phyloP scores from a whole-genome alignment of 208 protist genomes.

The Crithidia expoeki region DNA sequence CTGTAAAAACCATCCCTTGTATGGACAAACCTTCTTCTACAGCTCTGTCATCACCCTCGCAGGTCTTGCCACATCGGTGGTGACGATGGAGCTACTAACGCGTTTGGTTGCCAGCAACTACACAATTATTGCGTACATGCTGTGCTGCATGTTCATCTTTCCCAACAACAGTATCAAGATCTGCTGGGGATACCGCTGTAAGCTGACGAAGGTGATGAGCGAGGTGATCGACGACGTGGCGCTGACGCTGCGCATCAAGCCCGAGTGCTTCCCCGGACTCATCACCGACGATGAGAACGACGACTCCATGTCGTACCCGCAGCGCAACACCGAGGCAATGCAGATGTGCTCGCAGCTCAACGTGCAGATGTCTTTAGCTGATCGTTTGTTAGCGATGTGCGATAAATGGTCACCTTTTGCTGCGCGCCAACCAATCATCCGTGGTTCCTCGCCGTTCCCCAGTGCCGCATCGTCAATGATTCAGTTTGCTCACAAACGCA shows the following conservation, averaged over 20 bases:
- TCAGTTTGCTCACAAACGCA: constrained; percentile 21
- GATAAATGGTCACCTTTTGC: constrained; percentile 44
- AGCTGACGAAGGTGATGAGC: constrained; percentile 35
- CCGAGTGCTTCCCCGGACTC: not conserved
- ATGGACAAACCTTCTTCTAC: constrained; percentile 43
- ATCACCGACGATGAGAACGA: not conserved
- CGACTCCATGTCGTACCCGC: constrained; percentile 1
- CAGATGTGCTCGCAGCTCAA: constrained; percentile 44
- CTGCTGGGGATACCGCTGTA: constrained; percentile 40
- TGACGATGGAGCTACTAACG: constrained; percentile 26
- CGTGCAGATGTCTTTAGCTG: constrained; percentile 20
- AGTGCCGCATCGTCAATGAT: constrained; percentile 14
- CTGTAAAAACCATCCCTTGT: constrained; percentile 35
- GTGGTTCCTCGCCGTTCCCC: constrained; percentile 30
- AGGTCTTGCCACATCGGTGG: constrained; percentile 25
- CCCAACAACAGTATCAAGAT: constrained; percentile 61
- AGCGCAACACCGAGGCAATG: constrained; percentile 25
- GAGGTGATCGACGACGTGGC: constrained; percentile 42
- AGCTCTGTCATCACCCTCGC: constrained; percentile 27
- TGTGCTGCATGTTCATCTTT: constrained; percentile 61
- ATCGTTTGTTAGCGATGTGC: constrained; percentile 24
- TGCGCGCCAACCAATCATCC: constrained; percentile 24
- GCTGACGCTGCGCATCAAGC: constrained; percentile 19
- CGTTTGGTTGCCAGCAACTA: constrained; percentile 45
- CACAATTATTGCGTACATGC: constrained; percentile 46